Evolutionary conservation across 805 yeast species (phyloP), one percentile per base, ranked within the genome.

Genomic region (Spathaspora passalidarum): DNA sequence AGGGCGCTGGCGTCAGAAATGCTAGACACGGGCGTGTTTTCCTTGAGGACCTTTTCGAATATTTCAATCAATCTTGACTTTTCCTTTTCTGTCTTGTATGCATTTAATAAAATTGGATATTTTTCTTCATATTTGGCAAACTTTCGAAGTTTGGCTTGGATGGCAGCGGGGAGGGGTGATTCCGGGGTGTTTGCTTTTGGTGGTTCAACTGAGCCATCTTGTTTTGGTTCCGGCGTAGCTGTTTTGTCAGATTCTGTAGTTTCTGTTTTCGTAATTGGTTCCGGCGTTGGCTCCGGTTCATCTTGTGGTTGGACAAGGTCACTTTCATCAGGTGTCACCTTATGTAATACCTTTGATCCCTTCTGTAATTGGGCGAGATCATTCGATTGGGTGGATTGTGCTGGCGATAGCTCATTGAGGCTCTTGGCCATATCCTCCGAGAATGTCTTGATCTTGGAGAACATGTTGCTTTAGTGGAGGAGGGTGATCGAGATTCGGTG

Each of bases 121-220:
- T 89, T 90, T 42, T 85, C 86, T 62, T 92, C 98, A 62, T 91
- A 92, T 61, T 89, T 90, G 46, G 76, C 80, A 57, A 86, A 88
- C 67, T 88, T 91, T 46, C 76, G 76, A 62, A 90, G 64, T 56
- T 84, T 86, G 5, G 81, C 65, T 48, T 78, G 76, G 14, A 89
- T 65, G 4, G 77, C 80, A 2, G 77, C 75, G 0, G 88, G 80
- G 26, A 86, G 14, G n/a, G n/a, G n/a, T n/a, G n/a, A n/a, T n/a
- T n/a, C n/a, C n/a, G n/a, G n/a, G n/a, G n/a, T n/a, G 17, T 21
- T 18, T 36, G 16, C 34, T 11, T 32, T 22, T 13, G 42, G 11
- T 1, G 26, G 25, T n/a, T n/a, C n/a, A n/a, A n/a, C n/a, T 23
- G 20, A 37, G 32, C 42, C 49, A 29, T 29, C 34, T 13, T 29